Conservation (phyloP, 176 grass and related monocot genomes). For the Ensete ventricosum region DNA sequence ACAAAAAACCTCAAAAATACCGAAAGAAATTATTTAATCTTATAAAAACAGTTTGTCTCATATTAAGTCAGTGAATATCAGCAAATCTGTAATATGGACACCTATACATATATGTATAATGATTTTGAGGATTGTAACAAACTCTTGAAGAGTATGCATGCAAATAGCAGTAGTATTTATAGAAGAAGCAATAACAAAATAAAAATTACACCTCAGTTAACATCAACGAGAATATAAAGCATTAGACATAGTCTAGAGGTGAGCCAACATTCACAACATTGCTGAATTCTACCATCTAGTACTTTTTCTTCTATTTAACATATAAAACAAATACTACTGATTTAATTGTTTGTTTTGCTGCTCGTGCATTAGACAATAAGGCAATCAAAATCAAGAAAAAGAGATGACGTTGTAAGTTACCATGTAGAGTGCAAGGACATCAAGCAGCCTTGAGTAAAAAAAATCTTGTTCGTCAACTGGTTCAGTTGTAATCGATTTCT, state of each 20-base stretch:
- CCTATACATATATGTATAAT: background rate
- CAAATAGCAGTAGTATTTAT: background rate
- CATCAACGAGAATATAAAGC: background rate
- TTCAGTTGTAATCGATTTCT: slow-evolving; percentile 26
- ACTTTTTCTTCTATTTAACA: too few species aligned
- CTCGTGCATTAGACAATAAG: background rate
- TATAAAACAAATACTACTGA: background rate
- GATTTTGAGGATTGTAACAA: background rate
- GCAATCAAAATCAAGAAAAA: slow-evolving; percentile 16
- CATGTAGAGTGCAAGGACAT: slow-evolving; percentile 71
- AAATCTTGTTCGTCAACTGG: slow-evolving; percentile 35
- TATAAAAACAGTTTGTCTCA: too few species aligned
- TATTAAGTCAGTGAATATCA: too few species aligned
- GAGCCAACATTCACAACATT: background rate
- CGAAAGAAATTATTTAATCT: too few species aligned
- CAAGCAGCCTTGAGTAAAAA: slow-evolving; percentile 83
- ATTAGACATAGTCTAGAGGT: background rate
- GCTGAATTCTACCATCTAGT: too few species aligned
- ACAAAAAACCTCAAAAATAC: too few species aligned
- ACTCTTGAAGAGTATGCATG: background rate
- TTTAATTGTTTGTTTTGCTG: background rate
- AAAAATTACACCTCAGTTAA: background rate
- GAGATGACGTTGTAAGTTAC: slow-evolving; percentile 24
- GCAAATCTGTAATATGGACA: too few species aligned
- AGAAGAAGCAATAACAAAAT: background rate